Evolutionary conservation across 73 alveolate genomes (phyloP).

Genomic region (Paramecium octaurelia): DNA sequence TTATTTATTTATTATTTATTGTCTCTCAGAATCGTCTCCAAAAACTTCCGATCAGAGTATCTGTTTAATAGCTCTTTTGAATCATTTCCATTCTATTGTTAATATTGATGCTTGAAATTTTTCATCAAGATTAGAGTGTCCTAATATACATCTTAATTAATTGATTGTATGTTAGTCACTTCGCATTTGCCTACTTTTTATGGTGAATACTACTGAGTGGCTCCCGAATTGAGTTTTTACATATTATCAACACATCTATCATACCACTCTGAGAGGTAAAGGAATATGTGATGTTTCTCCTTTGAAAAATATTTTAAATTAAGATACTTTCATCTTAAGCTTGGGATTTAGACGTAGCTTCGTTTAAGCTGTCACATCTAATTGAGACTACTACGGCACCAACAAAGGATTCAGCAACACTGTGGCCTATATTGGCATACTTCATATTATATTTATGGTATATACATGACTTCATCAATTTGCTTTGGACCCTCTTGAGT

Average conservation of each 20-base stretch:
- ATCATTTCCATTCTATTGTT: not conserved
- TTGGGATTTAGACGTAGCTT: slow-evolving; percentile 10
- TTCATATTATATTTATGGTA: not conserved
- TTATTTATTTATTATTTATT: not conserved
- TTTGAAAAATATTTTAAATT: slow-evolving; percentile 12
- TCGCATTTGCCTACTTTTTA: not conserved
- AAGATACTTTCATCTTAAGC: slow-evolving; percentile 43
- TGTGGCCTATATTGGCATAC: slow-evolving; percentile 5
- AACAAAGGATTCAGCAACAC: not conserved
- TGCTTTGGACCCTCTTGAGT: not conserved
- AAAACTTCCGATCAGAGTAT: not conserved
- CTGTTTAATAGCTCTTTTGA: not conserved
- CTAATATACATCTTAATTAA: slow-evolving; percentile 27
- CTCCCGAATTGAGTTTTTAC: slow-evolving; percentile 12
- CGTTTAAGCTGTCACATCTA: not conserved
- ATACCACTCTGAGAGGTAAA: slow-evolving; percentile 21
- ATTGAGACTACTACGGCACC: not conserved
- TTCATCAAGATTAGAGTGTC: not conserved
- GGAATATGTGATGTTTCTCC: slow-evolving; percentile 50
- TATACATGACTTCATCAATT: slow-evolving; percentile 19
- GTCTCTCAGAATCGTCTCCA: not conserved
- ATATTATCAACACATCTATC: not conserved
- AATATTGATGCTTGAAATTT: not conserved
- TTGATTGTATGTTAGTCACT: not conserved
- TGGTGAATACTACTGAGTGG: slow-evolving; percentile 17